Evolutionary conservation across 768 basidiomycete genomes (phyloP).

Genomic region (Dictyophora rubrovolvata): DNA sequence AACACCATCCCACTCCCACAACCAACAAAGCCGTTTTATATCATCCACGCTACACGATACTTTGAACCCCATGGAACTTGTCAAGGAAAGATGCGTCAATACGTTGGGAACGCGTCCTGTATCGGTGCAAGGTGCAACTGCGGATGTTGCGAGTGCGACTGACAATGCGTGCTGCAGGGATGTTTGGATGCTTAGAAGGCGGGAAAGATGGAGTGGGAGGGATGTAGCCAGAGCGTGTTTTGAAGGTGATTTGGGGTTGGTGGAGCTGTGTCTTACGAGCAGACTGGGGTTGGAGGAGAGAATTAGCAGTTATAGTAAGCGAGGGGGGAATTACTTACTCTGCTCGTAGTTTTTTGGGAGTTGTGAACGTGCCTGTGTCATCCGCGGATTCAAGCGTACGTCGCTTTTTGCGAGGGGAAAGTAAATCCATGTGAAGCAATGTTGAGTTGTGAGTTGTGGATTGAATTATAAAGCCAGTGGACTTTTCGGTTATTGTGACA

Average conservation of each 20-base stretch:
- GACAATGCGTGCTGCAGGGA: conserved; percentile 75
- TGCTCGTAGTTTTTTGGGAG: conserved; percentile 60
- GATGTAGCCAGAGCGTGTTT: conserved; percentile 23
- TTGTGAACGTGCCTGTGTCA: conserved; percentile 32
- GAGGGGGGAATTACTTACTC: conserved; percentile 27
- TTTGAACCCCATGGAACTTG: conserved; percentile 56
- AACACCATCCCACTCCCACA: conserved; percentile 79
- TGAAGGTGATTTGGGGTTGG: conserved; percentile 41
- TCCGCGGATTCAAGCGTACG: conserved; percentile 40
- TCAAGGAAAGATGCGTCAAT: conserved; percentile 63
- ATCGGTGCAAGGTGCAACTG: conserved; percentile 65
- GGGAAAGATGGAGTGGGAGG: conserved; percentile 49
- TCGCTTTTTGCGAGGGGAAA: conserved; percentile 50
- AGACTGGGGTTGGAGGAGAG: no score
- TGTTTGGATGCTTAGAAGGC: conserved; percentile 54
- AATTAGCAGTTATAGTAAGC: no score
- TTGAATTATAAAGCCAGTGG: no score
- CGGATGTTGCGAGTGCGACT: conserved; percentile 75
- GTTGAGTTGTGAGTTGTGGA: neutral
- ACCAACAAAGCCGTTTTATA: conserved; percentile 68
- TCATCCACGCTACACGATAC: conserved; percentile 60
- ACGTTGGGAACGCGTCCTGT: conserved; percentile 70
- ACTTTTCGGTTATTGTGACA: no score
- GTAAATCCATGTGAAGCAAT: conserved; percentile 25
- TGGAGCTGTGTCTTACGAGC: conserved; percentile 13